Base-by-base conservation (phyloP, 2,329 filamentous ascomycete species). In the Neopestalotiopsis rosae region DNA sequence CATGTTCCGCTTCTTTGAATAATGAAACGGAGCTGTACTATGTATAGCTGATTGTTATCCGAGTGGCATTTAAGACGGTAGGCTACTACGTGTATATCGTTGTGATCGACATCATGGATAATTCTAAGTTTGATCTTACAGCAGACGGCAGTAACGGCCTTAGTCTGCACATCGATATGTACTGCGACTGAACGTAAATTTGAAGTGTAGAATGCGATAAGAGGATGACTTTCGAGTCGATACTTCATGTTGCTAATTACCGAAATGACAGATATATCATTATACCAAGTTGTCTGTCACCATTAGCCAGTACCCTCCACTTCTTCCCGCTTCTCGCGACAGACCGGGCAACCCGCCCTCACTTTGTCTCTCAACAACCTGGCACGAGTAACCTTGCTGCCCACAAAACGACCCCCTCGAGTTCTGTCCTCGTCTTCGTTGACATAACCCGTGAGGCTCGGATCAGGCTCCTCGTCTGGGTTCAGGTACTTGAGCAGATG, bases 371-470 rank as follows among this genome's bases (percentile, higher is more conserved):
- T 87, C 69, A 97, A 81, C 67, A 97, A 79, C 71, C 94, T 88
- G 52, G 95, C 94, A 77, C 94, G 93, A 72, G 93, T 96, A 34
- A 97, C 94, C 81, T 98, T 98, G 38, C 91, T 89, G 0, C 94
- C 93, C 6, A 98, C 90, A 66, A 92, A 93, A 68, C 91, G 86
- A 7, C 87, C 86, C 32, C 80, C 79, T 67, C 79, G 80, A 17
- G 82, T 78, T 12, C 81, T 77, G 17, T 80, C 82, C 45, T 84
- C 81, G 56, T 81, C 79, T 2, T 80, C 82, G 3, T 79, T 75
- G 1, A 81, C 82, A 34, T 87, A 81, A 3, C 84, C 82, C 3
- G 82, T 78, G 71, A 68, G 69, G 17, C 67, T 65, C 1, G 69
- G 72, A 68, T 91, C 87, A 5, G 79, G 77, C 32, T 78, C 79